phyloP scores from a whole-genome alignment of 495 filamentous ascomycete genomes.

The Hypomontagnella monticulosa region DNA sequence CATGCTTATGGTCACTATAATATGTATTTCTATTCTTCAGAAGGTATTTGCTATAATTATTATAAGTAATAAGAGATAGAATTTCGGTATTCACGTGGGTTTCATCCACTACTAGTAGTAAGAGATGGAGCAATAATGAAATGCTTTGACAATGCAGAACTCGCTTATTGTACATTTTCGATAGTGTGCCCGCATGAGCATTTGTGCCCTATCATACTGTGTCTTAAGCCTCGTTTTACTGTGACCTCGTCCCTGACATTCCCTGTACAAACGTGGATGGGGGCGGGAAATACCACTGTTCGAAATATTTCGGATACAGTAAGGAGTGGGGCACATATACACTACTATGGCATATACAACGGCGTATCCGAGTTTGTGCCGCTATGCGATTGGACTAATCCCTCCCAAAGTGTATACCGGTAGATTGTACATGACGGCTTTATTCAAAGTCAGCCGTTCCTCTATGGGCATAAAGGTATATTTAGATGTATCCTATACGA shows the following conservation, averaged over 20 bases:
- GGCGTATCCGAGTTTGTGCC: slow-evolving; percentile 22
- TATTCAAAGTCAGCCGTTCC: not conserved
- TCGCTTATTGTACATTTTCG: no score
- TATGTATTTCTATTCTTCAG: slow-evolving; percentile 5
- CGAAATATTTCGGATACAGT: slow-evolving; percentile 18
- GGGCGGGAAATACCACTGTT: slow-evolving; percentile 25
- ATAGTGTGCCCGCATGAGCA: not conserved
- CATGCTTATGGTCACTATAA: slow-evolving; percentile 31
- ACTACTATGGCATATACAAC: slow-evolving; percentile 23
- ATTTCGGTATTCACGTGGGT: slow-evolving; percentile 8
- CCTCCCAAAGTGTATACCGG: not conserved
- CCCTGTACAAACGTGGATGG: slow-evolving; percentile 17
- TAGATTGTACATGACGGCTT: slow-evolving; percentile 5
- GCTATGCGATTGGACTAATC: slow-evolving; percentile 26
- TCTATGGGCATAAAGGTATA: slow-evolving; percentile 13
- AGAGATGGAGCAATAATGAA: no score
- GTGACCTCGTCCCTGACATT: slow-evolving; percentile 9
- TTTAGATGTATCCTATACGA: not conserved
- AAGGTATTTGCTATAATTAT: no score
- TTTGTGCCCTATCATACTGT: not conserved
- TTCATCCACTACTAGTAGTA: not conserved
- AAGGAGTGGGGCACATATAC: slow-evolving; percentile 3
- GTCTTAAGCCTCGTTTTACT: not conserved
- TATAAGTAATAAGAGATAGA: slow-evolving; percentile 8
- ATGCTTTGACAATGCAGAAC: not conserved